phyloP scores from a whole-genome alignment of 352 stramenopile species.

The Phytophthora crassamura region DNA sequence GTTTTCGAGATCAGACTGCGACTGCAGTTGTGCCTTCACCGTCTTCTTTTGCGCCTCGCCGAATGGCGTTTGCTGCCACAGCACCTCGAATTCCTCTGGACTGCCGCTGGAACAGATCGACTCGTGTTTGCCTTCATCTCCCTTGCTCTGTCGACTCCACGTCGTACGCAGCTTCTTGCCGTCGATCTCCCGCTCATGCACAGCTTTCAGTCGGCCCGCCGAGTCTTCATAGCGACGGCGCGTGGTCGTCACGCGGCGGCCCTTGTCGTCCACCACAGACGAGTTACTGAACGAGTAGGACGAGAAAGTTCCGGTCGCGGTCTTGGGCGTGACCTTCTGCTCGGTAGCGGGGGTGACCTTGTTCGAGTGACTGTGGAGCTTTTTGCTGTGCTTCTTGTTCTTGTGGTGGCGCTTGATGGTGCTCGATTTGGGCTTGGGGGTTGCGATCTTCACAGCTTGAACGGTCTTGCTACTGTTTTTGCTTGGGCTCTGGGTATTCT shows the following conservation, averaged over 20 bases:
- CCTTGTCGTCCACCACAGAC: conserved; percentile 43
- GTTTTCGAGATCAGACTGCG: neutral
- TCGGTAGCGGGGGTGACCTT: conserved; percentile 2
- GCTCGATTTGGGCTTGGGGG: neutral
- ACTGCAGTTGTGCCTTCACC: conserved; percentile 21
- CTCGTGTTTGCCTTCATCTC: conserved; percentile 58
- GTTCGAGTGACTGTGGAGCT: conserved; percentile 1
- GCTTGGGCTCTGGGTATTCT: neutral
- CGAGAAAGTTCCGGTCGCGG: conserved; percentile 26
- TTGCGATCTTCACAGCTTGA: neutral
- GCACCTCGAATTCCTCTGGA: conserved; percentile 61
- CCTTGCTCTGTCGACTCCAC: conserved; percentile 54
- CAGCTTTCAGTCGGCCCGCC: conserved; percentile 59
- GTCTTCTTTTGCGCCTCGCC: conserved; percentile 54
- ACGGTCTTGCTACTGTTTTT: neutral
- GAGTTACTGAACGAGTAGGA: conserved; percentile 56
- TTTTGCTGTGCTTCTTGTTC: neutral
- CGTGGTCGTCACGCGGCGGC: conserved; percentile 39
- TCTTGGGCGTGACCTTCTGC: conserved; percentile 3
- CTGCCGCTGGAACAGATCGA: conserved; percentile 49
- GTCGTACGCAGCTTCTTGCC: conserved; percentile 51
- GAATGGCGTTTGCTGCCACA: conserved; percentile 67
- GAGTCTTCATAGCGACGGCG: conserved; percentile 52
- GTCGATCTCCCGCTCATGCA: conserved; percentile 66
- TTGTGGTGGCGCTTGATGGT: neutral